Evolutionary conservation across 192 early-diverging fungal species (phyloP).

Genomic region (Podila verticillata): DNA sequence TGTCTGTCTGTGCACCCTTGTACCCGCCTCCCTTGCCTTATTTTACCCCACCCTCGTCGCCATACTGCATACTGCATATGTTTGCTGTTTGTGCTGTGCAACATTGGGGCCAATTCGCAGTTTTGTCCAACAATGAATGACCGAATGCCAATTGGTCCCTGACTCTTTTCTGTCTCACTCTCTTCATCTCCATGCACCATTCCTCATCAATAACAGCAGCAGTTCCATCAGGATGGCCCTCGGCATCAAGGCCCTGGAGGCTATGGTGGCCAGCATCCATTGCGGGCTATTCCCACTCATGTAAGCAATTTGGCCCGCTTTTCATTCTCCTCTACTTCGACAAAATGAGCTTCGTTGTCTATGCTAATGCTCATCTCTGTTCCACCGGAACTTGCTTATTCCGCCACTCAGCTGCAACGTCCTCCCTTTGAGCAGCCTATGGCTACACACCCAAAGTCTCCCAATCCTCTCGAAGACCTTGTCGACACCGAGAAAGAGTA

Average conservation of each 20-base stretch:
- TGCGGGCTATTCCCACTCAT: conserved; percentile 27
- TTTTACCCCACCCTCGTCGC: neutral
- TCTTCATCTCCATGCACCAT: neutral
- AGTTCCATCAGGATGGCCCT: conserved; percentile 4
- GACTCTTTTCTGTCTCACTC: neutral
- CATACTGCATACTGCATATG: neutral
- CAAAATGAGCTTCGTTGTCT: neutral
- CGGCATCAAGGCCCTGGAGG: neutral
- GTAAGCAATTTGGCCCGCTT: conserved; percentile 9
- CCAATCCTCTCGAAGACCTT: conserved; percentile 61
- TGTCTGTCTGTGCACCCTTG: neutral
- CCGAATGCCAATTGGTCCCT: neutral
- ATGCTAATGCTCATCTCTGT: neutral
- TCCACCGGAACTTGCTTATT: neutral
- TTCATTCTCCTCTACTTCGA: neutral
- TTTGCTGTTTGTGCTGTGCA: too few relatives aligned
- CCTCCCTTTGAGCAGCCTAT: conserved; percentile 45
- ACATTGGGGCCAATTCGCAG: too few relatives aligned
- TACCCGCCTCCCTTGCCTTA: neutral
- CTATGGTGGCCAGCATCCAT: conserved; percentile 1
- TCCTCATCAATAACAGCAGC: conserved; percentile 1
- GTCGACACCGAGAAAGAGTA: conserved; percentile 65
- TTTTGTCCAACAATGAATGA: neutral
- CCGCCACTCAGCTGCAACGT: conserved; percentile 27
- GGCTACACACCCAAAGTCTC: conserved; percentile 30